A percentile compares a stretch with the other conserved stretches of the same genome.
Conservation (phyloP, 345 rosid species). For the Clausena lansium region DNA sequence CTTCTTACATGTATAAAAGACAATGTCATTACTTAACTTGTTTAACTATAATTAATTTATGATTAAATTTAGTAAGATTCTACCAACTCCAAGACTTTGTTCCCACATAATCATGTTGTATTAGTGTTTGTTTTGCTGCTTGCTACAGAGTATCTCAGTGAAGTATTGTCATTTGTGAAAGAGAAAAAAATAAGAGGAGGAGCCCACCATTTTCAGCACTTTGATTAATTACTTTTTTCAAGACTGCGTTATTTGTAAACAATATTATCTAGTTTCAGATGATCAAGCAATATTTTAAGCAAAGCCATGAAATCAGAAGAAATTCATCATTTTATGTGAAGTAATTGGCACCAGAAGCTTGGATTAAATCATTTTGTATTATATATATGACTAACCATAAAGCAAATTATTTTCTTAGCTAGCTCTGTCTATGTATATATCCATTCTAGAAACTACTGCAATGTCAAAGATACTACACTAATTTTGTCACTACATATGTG, state of each 20-base stretch:
- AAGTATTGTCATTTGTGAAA: neutral
- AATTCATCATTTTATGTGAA: neutral
- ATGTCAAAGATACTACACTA: neutral
- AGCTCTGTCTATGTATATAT: neutral
- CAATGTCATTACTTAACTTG: neutral
- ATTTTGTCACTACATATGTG: too few relatives aligned
- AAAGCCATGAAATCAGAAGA: neutral
- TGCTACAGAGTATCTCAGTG: conserved; percentile 22
- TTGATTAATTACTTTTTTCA: conserved; percentile 2
- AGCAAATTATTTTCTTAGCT: neutral
- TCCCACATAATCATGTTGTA: conserved; percentile 1
- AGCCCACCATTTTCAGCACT: neutral
- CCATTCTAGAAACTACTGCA: neutral
- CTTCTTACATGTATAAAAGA: conserved; percentile 6
- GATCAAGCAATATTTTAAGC: neutral
- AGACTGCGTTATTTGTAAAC: neutral
- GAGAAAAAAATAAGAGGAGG: neutral
- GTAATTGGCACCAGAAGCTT: neutral
- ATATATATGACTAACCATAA: neutral
- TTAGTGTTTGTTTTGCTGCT: neutral
- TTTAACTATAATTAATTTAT: neutral
- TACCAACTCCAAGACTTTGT: conserved; percentile 15
- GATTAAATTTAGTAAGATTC: conserved; percentile 23
- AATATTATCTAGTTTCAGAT: conserved; percentile 8
- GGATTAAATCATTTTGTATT: neutral